Evolutionary conservation across 257 asterid genomes (phyloP).

Genomic region (Przewalskia tangutica): DNA sequence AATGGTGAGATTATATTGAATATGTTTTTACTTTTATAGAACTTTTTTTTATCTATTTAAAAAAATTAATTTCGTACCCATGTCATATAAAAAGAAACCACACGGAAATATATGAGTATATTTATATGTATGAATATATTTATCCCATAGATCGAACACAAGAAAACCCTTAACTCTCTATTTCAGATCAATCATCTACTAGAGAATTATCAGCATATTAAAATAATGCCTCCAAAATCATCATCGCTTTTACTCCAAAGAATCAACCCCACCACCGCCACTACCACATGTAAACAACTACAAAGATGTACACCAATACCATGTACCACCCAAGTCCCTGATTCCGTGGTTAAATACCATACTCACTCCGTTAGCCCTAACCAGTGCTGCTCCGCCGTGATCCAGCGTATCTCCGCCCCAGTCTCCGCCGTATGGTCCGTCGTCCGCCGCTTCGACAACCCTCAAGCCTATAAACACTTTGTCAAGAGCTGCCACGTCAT

Average conservation of each 20-base stretch:
- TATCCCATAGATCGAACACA: background rate
- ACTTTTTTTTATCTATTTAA: no score
- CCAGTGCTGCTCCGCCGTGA: slow-evolving; percentile 81
- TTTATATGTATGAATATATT: background rate
- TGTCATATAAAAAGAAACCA: background rate
- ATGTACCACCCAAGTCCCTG: slow-evolving; percentile 39
- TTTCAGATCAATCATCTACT: background rate
- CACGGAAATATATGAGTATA: background rate
- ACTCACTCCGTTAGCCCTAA: slow-evolving; percentile 46
- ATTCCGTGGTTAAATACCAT: slow-evolving; percentile 46
- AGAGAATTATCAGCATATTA: background rate
- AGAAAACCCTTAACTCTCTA: background rate
- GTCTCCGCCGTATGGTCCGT: slow-evolving; percentile 61
- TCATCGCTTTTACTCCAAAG: slow-evolving; percentile 53
- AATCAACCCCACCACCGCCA: slow-evolving; percentile 31
- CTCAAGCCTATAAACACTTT: slow-evolving; percentile 77
- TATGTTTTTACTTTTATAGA: no score
- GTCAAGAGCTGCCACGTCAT: slow-evolving; percentile 71
- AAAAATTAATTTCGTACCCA: background rate
- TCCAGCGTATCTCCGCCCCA: slow-evolving; percentile 66
- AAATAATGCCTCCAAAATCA: slow-evolving; percentile 46
- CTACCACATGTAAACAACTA: slow-evolving; percentile 13
- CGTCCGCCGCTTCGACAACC: slow-evolving; percentile 76
- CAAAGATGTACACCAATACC: slow-evolving; percentile 16
- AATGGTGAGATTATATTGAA: no score